Percentiles rank a stretch among this genome's conserved stretches.
phyloP scores from a whole-genome alignment of 2,329 filamentous ascomycete genomes.

The Exophiala xenobiotica region DNA sequence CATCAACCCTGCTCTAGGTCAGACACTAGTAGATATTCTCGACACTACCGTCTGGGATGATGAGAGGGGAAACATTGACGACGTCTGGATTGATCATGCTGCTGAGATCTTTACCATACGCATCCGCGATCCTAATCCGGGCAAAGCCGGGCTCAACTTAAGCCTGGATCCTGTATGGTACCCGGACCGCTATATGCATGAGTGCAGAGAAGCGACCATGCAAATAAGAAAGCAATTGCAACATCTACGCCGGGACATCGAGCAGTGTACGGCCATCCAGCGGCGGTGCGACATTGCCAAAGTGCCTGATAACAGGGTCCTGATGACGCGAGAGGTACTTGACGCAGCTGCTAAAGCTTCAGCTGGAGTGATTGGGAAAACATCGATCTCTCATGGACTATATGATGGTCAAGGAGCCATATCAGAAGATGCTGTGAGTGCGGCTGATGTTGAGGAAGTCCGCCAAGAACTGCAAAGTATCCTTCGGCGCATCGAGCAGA shows the following conservation, averaged over 20 bases:
- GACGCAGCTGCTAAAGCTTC: constrained; percentile 35
- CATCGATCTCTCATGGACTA: constrained; percentile 10
- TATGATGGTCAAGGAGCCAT: constrained; percentile 8
- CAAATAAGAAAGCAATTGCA: constrained; percentile 45
- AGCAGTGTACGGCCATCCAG: constrained; percentile 22
- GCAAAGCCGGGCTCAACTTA: constrained; percentile 42
- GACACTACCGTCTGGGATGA: constrained; percentile 53
- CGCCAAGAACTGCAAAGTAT: constrained; percentile 38
- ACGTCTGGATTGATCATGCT: constrained; percentile 49
- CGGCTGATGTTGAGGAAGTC: constrained; percentile 31
- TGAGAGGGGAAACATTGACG: constrained; percentile 41
- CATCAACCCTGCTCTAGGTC: constrained; percentile 39
- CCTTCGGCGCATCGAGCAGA: constrained; percentile 42
- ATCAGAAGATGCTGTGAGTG: constrained; percentile 9
- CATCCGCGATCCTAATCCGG: constrained; percentile 39
- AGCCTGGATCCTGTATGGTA: constrained; percentile 56
- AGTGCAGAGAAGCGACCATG: constrained; percentile 48
- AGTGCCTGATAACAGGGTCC: constrained; percentile 16
- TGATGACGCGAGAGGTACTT: constrained; percentile 28
- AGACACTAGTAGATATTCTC: constrained; percentile 55
- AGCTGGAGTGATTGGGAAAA: constrained; percentile 29
- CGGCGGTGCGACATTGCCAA: constrained; percentile 24
- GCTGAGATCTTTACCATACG: constrained; percentile 58
- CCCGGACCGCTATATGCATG: constrained; percentile 59
- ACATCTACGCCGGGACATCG: constrained; percentile 27